Evolutionary conservation across 2,329 filamentous ascomycete species (phyloP), one percentile per base, ranked within the genome.

Genomic region (Xylariomycetidae sp.): DNA sequence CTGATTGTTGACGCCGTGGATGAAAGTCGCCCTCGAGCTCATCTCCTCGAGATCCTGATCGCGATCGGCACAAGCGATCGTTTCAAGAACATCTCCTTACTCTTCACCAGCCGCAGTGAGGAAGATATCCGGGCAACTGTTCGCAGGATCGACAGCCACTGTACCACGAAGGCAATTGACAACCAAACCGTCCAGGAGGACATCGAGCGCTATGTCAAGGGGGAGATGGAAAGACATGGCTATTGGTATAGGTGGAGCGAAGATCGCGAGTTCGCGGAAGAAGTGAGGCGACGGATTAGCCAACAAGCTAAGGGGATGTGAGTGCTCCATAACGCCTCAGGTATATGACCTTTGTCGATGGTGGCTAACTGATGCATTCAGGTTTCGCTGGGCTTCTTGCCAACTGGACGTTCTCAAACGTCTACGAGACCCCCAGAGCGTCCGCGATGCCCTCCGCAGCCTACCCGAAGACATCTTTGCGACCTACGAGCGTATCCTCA

Each of bases 1-100:
- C 22, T 59, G 2, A 37, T 53, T 4, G 29, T 58, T 4, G 54
- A 57, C 27, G 54, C 53, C 4, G 39, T 56, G 6, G 54, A 57
- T 25, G 56, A 58, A 32, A 58, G 54, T 20, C 35, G 29, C 10
- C 40, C 32, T 12, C 39, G 48, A 10, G 32, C 34, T 1, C 31
- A 47, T n/a, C 26, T 58, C 16, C 29, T 38, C 3, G 37, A 32
- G 6, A 36, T 56, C 15, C 31, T 58, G 10, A 31, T 32, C 4
- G 31, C 31, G 6, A 39, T 58, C 17, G 46, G 48, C 10, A 51
- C 44, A 12, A 33, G 46, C 5, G 12, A 32, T 1, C 25, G 38
- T 9, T 56, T 51, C 29, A 12, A 30, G 1, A 46, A 50, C 4
- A 37, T 58, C 7, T 54, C 42, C 1, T 32, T 57, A 13, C 19